Evolutionary conservation across 306 rosid species (phyloP).

Genomic region (Medicago truncatula): MtrunA17r5.0-ANR NC_053043.1:4389001-4389500

Average conservation of each 20-base stretch:
- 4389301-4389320: not conserved
- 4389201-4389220: not conserved
- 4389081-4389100: not conserved
- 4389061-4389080: constrained; percentile 3
- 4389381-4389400: not conserved
- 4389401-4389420: not conserved
- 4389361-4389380: not conserved
- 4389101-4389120: not conserved
- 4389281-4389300: no score
- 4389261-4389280: no score
- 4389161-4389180: no score
- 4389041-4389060: not conserved
- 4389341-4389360: not conserved
- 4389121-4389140: no score
- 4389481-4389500: no score
- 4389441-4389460: not conserved
- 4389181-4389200: constrained; percentile 14
- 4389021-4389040: constrained; percentile 16
- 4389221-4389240: constrained; percentile 2
- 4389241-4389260: not conserved
- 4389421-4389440: not conserved
- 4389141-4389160: no score
- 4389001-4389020: constrained; percentile 1
- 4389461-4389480: not conserved
- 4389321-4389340: not conserved